phyloP scores from a whole-genome alignment of 75 land plant species.

The Isoetes taiwanensis region DNA sequence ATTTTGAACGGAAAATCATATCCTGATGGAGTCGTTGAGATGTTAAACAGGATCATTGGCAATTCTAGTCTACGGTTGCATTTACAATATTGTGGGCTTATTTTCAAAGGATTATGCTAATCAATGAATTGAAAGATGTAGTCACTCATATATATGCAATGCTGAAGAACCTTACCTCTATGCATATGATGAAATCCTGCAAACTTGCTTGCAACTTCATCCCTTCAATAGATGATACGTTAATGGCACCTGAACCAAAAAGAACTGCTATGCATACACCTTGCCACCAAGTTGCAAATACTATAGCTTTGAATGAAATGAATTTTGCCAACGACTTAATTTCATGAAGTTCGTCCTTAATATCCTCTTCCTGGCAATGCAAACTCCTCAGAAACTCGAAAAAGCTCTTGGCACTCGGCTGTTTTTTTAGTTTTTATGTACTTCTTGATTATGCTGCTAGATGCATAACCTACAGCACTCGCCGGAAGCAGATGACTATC shows the following conservation, averaged over 20 bases:
- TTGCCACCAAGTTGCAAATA: slow-evolving; percentile 87
- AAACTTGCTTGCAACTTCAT: slow-evolving; percentile 51
- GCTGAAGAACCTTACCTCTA: slow-evolving; percentile 40
- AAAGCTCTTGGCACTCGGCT: too few species aligned
- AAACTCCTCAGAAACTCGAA: too few species aligned
- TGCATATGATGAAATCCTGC: slow-evolving; percentile 80
- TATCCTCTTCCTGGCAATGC: too few species aligned
- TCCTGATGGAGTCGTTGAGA: too few species aligned
- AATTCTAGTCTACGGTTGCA: too few species aligned
- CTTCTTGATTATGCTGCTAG: slow-evolving; percentile 35
- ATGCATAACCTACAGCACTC: slow-evolving; percentile 38
- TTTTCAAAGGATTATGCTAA: too few species aligned
- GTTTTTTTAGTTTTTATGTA: too few species aligned
- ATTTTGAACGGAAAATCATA: too few species aligned
- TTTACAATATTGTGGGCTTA: too few species aligned
- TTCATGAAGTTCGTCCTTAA: slow-evolving; percentile 52
- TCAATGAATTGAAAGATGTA: too few species aligned
- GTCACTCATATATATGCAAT: too few species aligned
- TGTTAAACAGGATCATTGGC: too few species aligned
- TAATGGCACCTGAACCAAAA: slow-evolving; percentile 34
- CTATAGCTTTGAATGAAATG: slow-evolving; percentile 63
- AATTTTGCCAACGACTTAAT: slow-evolving; percentile 73
- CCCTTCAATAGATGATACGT: slow-evolving; percentile 28
- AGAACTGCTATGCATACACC: slow-evolving; percentile 62
- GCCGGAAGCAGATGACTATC: slow-evolving; percentile 79